Percentiles rank a stretch among this genome's conserved stretches.
These are phyloP conservation scores for Podospora pseudoanserina DNA, from an alignment of 495 filamentous ascomycete species.

Conservation along the genomic window DNA sequence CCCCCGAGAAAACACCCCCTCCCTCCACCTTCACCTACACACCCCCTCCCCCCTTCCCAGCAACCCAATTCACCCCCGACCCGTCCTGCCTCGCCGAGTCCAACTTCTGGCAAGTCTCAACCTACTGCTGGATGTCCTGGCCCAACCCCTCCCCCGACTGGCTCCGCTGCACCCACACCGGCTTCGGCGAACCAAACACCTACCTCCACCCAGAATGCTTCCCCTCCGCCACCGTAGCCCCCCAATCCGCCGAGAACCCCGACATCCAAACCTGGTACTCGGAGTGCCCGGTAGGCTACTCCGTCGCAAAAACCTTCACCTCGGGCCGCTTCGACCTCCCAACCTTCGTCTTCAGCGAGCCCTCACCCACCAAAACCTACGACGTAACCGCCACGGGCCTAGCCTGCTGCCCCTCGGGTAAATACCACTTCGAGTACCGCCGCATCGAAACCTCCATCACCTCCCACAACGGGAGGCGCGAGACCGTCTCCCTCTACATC, in stretches of 20 bases:
- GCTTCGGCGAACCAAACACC: background rate
- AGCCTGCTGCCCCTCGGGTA: constrained; percentile 1
- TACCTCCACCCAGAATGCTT: background rate
- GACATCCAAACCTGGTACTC: background rate
- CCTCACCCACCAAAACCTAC: background rate
- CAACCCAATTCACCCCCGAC: background rate
- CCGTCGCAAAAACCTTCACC: background rate
- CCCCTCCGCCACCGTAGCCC: background rate
- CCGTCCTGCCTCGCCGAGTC: background rate
- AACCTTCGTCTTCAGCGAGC: background rate
- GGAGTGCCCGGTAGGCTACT: background rate
- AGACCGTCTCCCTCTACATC: background rate
- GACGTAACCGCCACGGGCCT: constrained; percentile 2
- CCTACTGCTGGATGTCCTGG: background rate
- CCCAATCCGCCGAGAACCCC: background rate
- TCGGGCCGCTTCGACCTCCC: background rate
- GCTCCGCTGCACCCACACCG: constrained; percentile 3
- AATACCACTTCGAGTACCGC: background rate
- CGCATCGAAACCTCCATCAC: background rate
- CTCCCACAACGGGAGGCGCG: background rate
- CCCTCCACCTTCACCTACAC: background rate
- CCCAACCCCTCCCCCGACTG: background rate
- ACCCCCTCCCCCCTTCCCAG: background rate
- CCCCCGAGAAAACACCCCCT: background rate
- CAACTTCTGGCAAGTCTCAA: constrained; percentile 2